These are phyloP conservation scores for Alternaria angustiovoidea DNA, from an alignment of 2,329 filamentous ascomycete species.

Conservation along the genomic window DNA sequence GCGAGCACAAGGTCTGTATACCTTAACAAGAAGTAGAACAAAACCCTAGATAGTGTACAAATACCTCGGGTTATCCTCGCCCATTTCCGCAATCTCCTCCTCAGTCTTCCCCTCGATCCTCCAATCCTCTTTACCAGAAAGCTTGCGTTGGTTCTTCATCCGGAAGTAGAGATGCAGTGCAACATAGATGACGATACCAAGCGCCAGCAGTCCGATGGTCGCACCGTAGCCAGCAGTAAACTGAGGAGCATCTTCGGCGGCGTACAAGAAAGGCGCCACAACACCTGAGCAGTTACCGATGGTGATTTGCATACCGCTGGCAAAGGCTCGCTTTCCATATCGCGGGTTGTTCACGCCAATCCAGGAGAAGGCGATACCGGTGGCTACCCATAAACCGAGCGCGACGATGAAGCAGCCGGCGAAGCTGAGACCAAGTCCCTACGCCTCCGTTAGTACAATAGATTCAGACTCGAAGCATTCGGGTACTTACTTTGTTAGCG, in stretches of 20 bases:
- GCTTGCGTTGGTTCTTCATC: constrained; percentile 31
- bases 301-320: constrained; percentile 48
- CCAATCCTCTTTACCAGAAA: constrained; percentile 33
- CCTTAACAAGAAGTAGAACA: background rate
- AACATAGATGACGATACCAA: constrained; percentile 29
- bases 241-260: constrained; percentile 17
- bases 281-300: constrained; percentile 47
- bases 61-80: constrained; percentile 37
- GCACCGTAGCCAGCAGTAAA: constrained; percentile 35
- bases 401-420: constrained; percentile 42
- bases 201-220: constrained; percentile 29
- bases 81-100: constrained; percentile 34
- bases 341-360: constrained; percentile 40
- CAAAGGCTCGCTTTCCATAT: constrained; percentile 43
- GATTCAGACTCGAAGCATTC: background rate
- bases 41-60: constrained; percentile 31
- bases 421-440: constrained; percentile 29
- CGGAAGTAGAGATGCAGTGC: constrained; percentile 32
- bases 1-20: background rate
- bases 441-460: background rate
- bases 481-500: constrained; percentile 11
- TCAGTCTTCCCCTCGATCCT: constrained; percentile 35
- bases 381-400: constrained; percentile 36
- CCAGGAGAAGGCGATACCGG: constrained; percentile 40
- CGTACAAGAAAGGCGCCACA: constrained; percentile 36